phyloP scores from a whole-genome alignment of 2,329 filamentous ascomycete species.

The Penicillium thymicola region DNA sequence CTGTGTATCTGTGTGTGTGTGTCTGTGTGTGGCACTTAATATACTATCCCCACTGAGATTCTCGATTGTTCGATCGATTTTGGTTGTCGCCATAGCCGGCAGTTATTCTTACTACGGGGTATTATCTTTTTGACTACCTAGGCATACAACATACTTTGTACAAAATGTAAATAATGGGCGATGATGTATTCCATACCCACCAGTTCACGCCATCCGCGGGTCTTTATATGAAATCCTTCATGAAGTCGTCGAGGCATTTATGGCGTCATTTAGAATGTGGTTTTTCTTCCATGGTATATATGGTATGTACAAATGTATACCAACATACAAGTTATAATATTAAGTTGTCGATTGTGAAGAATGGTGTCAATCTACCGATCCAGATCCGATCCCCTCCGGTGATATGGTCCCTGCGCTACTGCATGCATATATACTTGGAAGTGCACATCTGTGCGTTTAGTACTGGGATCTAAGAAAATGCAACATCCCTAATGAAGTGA shows the following conservation, averaged over 20 bases:
- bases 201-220: not conserved
- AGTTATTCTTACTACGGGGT: not conserved
- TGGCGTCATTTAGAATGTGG: slow-evolving; percentile 3
- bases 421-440: slow-evolving; percentile 10
- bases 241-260: not conserved
- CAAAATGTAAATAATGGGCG: not conserved
- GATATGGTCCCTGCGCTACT: slow-evolving; percentile 11
- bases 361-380: slow-evolving; percentile 6
- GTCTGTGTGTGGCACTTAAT: not conserved
- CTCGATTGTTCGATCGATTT: not conserved
- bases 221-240: not conserved
- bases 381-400: slow-evolving; percentile 17
- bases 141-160: not conserved
- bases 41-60: not conserved
- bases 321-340: not conserved
- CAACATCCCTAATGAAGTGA: not conserved
- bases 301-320: not conserved
- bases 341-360: not conserved
- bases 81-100: not conserved
- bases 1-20: not conserved
- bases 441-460: slow-evolving; percentile 1
- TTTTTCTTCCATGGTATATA: not conserved
- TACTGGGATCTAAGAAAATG: not conserved
- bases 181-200: slow-evolving; percentile 3
- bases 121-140: too few species aligned